These are phyloP conservation scores for Neoboletus brunneissimus DNA, from an alignment of 768 basidiomycete species.

Conservation along the genomic window DNA sequence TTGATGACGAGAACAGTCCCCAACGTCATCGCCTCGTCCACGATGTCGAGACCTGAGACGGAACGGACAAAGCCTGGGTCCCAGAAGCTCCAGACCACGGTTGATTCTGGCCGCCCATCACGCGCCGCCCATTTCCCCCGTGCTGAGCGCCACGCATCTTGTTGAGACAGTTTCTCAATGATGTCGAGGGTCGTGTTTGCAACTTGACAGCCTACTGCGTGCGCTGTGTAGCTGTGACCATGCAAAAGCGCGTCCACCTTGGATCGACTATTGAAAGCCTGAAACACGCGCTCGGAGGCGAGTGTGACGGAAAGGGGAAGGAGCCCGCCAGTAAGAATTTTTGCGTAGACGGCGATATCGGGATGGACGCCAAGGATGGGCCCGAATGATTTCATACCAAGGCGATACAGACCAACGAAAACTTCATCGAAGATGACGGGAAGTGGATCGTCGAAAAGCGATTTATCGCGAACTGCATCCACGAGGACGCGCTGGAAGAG, in stretches of 20 bases:
- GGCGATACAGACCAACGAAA: conserved; percentile 87
- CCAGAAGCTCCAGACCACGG: conserved; percentile 84
- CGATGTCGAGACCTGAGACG: conserved; percentile 51
- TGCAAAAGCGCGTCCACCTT: conserved; percentile 90
- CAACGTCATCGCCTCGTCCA: conserved; percentile 80
- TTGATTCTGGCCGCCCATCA: conserved; percentile 5
- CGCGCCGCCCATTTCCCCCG: conserved; percentile 51
- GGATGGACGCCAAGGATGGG: conserved; percentile 71
- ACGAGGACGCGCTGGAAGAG: conserved; percentile 89
- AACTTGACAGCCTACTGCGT: conserved; percentile 89
- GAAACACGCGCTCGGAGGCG: conserved; percentile 75
- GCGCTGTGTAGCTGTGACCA: conserved; percentile 95
- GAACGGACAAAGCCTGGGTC: conserved; percentile 63
- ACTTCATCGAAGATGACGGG: conserved; percentile 97
- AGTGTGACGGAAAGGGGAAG: conserved; percentile 85
- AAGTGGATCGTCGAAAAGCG: conserved; percentile 47
- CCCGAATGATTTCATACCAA: conserved; percentile 65
- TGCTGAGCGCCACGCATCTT: conserved; percentile 59
- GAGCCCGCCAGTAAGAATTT: conserved; percentile 90
- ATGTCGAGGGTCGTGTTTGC: conserved; percentile 76
- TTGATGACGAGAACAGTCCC: conserved; percentile 85
- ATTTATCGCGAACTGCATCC: conserved; percentile 65
- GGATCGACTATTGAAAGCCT: conserved; percentile 67
- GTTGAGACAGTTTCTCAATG: conserved; percentile 47
- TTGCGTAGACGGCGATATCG: conserved; percentile 90